phyloP scores from a whole-genome alignment of 495 filamentous ascomycete genomes.

The Penicillium arizonense region DNA sequence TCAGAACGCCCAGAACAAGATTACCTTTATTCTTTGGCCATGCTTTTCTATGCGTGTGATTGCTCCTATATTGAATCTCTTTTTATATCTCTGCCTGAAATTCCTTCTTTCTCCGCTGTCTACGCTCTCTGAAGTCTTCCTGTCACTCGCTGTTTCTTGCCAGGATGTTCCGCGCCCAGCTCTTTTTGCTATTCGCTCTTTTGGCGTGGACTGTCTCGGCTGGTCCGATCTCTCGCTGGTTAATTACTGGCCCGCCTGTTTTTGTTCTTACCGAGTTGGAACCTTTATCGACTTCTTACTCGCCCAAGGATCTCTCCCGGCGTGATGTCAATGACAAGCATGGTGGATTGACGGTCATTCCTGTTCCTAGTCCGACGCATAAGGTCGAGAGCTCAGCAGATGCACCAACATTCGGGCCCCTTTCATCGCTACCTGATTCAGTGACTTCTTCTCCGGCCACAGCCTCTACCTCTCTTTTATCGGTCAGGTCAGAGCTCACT shows the following conservation, averaged over 20 bases:
- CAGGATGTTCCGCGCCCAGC: constrained; percentile 25
- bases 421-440: too few relatives aligned
- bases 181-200: constrained; percentile 13
- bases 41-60: neutral
- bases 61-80: neutral
- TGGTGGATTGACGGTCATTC: constrained; percentile 19
- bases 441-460: too few relatives aligned
- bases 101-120: neutral
- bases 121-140: neutral
- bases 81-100: constrained; percentile 8
- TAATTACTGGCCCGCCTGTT: neutral
- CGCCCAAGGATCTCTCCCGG: neutral
- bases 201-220: constrained; percentile 30
- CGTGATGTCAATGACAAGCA: constrained; percentile 3
- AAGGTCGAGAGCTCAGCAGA: too few relatives aligned
- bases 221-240: constrained; percentile 34
- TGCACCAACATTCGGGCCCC: too few relatives aligned
- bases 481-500: too few relatives aligned
- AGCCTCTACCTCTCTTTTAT: too few relatives aligned
- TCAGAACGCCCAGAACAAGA: neutral
- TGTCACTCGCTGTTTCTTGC: neutral
- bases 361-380: constrained; percentile 1
- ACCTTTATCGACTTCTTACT: neutral
- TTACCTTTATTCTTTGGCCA: neutral
- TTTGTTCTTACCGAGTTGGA: neutral